Conservation (phyloP, 2,329 filamentous ascomycete species). For the Ophiostoma perfectum region DNA sequence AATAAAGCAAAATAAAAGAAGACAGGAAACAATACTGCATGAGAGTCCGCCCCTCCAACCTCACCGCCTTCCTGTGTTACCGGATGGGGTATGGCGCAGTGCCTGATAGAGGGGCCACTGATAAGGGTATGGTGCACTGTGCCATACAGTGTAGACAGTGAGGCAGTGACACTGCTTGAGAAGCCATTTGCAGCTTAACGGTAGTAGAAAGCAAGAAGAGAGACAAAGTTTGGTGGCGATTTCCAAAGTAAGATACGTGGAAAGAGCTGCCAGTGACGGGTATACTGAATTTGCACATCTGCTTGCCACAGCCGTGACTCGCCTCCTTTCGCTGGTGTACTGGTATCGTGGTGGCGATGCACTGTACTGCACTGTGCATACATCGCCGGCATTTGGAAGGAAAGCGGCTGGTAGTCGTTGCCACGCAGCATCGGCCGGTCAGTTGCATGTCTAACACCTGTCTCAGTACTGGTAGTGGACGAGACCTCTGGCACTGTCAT, state of each 20-base stretch:
- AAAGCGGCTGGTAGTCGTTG: background rate
- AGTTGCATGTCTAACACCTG: background rate
- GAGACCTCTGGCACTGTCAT: background rate
- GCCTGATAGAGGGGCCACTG: constrained; percentile 21
- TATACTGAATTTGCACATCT: too few relatives aligned
- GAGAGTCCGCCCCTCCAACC: constrained; percentile 17
- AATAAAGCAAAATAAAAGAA: background rate
- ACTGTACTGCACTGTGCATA: too few relatives aligned
- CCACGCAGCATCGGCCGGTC: background rate
- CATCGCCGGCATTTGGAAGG: too few relatives aligned
- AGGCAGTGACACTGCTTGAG: background rate
- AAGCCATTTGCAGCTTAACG: too few relatives aligned
- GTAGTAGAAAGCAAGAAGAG: background rate
- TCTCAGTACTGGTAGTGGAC: background rate
- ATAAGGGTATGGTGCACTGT: constrained; percentile 19
- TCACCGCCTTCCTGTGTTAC: constrained; percentile 26
- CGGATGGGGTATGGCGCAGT: constrained; percentile 17
- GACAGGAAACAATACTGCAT: constrained; percentile 22
- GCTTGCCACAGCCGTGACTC: too few relatives aligned
- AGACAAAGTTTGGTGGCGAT: too few relatives aligned
- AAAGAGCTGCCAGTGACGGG: too few relatives aligned
- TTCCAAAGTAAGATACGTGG: too few relatives aligned
- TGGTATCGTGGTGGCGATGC: too few relatives aligned
- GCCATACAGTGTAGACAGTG: background rate
- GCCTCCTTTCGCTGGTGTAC: too few relatives aligned